phyloP scores from a whole-genome alignment of 306 rosid genomes.

The Trifolium pratense region DNA sequence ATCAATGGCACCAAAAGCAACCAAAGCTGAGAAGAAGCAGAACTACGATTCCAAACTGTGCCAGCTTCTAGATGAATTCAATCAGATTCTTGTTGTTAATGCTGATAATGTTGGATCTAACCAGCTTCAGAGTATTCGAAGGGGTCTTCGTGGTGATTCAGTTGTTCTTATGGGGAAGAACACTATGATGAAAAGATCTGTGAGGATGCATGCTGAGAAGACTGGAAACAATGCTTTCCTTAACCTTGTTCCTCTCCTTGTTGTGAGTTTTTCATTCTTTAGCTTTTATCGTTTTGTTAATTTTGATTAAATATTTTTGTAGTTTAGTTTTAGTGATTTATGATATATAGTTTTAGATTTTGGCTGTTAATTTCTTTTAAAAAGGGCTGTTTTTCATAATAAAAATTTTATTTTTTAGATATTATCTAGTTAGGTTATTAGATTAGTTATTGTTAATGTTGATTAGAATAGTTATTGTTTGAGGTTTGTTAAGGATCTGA shows the following conservation, averaged over 20 bases:
- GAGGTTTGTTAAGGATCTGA: not conserved
- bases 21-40: slow-evolving; percentile 87
- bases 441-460: not conserved
- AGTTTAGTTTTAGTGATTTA: not conserved
- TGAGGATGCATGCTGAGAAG: slow-evolving; percentile 71
- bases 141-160: slow-evolving; percentile 86
- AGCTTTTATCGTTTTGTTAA: not conserved
- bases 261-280: slow-evolving; percentile 44
- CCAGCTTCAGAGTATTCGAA: slow-evolving; percentile 82
- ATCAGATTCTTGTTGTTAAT: slow-evolving; percentile 77
- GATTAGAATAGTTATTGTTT: not conserved
- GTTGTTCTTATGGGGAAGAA: slow-evolving; percentile 93
- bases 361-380: not conserved
- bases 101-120: slow-evolving; percentile 93
- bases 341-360: not conserved
- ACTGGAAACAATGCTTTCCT: slow-evolving; percentile 71
- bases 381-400: not conserved
- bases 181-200: slow-evolving; percentile 94
- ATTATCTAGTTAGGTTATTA: not conserved
- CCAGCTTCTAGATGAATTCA: slow-evolving; percentile 67
- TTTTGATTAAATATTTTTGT: not conserved
- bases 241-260: slow-evolving; percentile 82
- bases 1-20: slow-evolving; percentile 56
- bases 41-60: slow-evolving; percentile 79
- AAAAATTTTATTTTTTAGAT: not conserved